phyloP scores from a whole-genome alignment of 768 basidiomycete species.

The Panaeolus papilionaceus region DNA sequence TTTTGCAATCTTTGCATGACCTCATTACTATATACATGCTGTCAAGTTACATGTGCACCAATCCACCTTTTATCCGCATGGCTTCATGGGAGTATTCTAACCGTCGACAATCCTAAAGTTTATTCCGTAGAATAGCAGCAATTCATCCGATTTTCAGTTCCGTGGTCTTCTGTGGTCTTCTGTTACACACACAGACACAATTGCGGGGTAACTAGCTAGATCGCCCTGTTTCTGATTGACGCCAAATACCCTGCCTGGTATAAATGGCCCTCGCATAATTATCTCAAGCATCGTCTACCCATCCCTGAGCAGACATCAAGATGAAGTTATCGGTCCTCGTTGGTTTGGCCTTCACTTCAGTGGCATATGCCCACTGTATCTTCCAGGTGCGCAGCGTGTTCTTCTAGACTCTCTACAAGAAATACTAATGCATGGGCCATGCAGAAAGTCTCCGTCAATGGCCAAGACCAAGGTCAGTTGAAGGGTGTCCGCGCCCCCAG shows the following conservation, averaged over 20 bases:
- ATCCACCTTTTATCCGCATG: neutral
- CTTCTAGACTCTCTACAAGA: neutral
- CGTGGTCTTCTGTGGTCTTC: neutral
- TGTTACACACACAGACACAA: neutral
- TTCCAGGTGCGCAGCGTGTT: neutral
- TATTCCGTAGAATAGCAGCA: constrained; percentile 11
- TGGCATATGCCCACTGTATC: neutral
- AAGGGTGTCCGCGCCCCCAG: constrained; percentile 12
- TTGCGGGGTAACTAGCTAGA: constrained; percentile 6
- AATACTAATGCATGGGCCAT: neutral
- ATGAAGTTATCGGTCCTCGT: constrained; percentile 2
- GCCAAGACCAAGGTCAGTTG: constrained; percentile 2
- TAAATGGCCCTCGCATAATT: constrained; percentile 9
- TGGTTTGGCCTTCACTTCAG: neutral
- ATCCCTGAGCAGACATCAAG: constrained; percentile 5
- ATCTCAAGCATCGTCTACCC: neutral
- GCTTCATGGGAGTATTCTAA: neutral
- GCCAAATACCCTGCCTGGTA: neutral
- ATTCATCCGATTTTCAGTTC: constrained; percentile 9
- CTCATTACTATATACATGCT: neutral
- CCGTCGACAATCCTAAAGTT: neutral
- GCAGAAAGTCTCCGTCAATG: constrained; percentile 12
- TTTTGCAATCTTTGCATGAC: neutral
- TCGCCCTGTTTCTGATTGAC: constrained; percentile 7
- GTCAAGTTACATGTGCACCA: neutral